Conservation (phyloP, 176 grass and related monocot genomes). For the Otatea glauca region DNA sequence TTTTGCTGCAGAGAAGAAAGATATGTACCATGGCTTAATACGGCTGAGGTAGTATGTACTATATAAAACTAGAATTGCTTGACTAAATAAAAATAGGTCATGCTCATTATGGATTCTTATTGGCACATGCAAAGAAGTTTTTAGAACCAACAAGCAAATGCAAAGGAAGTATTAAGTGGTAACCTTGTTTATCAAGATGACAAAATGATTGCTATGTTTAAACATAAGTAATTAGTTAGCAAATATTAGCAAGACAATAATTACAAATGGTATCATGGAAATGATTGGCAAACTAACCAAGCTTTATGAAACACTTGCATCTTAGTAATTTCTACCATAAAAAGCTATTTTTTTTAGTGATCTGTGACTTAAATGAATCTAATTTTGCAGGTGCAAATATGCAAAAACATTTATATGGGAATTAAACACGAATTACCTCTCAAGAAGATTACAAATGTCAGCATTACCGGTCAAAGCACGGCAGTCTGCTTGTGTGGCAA, state of each 20-base stretch:
- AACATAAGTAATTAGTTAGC: background rate
- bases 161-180: background rate
- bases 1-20: conserved; percentile 66
- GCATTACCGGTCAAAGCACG: conserved; percentile 63
- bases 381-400: conserved; percentile 27
- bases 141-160: background rate
- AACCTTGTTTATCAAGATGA: conserved; percentile 21
- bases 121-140: background rate
- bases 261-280: background rate
- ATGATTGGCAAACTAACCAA: conserved; percentile 19
- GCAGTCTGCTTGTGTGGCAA: conserved; percentile 48
- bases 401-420: conserved; percentile 17
- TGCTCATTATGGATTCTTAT: conserved; percentile 23
- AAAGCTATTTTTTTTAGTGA: background rate
- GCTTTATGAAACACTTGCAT: conserved; percentile 29
- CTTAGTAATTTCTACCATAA: background rate
- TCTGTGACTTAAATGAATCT: conserved; percentile 21
- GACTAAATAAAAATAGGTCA: conserved; percentile 23
- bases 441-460: conserved; percentile 86
- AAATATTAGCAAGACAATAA: background rate
- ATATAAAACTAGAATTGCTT: background rate
- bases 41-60: background rate
- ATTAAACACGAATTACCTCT: conserved; percentile 59
- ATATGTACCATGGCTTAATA: conserved; percentile 1
- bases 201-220: background rate